A percentile compares a stretch with the other conserved stretches of the same genome.
phyloP scores from a whole-genome alignment of 164 flowering plant species.

The Vitis labrusca region DNA sequence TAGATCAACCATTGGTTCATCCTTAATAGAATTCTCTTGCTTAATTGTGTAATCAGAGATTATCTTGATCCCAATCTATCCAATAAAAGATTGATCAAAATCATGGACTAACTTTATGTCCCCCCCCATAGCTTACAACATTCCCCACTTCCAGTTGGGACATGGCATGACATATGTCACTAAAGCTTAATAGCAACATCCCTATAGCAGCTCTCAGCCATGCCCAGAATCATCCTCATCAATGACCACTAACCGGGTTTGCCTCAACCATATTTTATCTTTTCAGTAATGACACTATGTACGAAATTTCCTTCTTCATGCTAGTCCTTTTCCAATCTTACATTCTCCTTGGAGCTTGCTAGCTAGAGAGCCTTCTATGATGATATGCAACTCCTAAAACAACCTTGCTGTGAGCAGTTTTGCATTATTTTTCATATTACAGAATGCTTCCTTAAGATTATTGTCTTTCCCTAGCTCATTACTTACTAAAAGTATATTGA shows the following conservation, averaged over 20 bases:
- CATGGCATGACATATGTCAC: constrained; percentile 96
- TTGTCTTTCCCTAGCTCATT: constrained; percentile 40
- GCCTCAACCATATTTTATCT: constrained; percentile 92
- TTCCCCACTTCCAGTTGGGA: constrained; percentile 92
- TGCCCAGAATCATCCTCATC: constrained; percentile 96
- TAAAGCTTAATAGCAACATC: constrained; percentile 79
- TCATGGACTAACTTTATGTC: constrained; percentile 70
- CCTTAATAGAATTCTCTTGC: constrained; percentile 86
- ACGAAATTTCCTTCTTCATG: constrained; percentile 95
- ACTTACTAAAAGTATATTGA: constrained; percentile 34
- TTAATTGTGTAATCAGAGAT: constrained; percentile 76
- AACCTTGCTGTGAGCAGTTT: constrained; percentile 62
- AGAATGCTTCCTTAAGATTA: constrained; percentile 27
- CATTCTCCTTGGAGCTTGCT: constrained; percentile 96
- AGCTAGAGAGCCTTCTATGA: constrained; percentile 91
- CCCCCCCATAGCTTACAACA: constrained; percentile 82
- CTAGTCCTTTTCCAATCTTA: constrained; percentile 92
- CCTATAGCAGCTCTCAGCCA: constrained; percentile 86
- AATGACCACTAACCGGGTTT: constrained; percentile 82
- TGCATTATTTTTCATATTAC: constrained; percentile 23
- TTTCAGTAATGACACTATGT: constrained; percentile 82
- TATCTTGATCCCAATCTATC: constrained; percentile 86
- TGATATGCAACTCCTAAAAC: constrained; percentile 89
- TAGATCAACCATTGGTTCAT: constrained; percentile 84
- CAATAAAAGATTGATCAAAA: constrained; percentile 77